Conservation (phyloP, 2,329 filamentous ascomycete species). For the Cladosporium sp. region DNA sequence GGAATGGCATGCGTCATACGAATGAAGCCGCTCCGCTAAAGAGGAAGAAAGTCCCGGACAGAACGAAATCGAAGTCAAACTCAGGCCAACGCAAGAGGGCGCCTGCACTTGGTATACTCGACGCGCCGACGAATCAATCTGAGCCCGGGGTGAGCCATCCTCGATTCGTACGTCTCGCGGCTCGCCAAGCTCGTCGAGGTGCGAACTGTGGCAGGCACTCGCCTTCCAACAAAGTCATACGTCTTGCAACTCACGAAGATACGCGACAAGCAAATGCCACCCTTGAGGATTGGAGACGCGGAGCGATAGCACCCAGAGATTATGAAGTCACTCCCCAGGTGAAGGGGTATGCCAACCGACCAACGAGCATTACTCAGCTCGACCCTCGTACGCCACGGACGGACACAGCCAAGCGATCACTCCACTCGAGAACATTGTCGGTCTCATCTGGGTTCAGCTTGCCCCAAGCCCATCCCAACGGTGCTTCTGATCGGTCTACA, state of each 20-base stretch:
- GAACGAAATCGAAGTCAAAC: neutral
- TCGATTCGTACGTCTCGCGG: slow-evolving; percentile 58
- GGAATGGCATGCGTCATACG: slow-evolving; percentile 11
- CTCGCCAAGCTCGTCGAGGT: slow-evolving; percentile 51
- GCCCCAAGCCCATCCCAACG: neutral
- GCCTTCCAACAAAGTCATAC: slow-evolving; percentile 53
- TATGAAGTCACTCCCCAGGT: neutral
- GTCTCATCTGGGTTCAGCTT: neutral
- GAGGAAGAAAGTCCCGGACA: neutral
- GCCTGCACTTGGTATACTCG: slow-evolving; percentile 52
- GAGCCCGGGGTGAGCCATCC: slow-evolving; percentile 38
- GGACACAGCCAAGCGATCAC: neutral
- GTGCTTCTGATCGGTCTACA: neutral
- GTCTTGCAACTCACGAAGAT: slow-evolving; percentile 53
- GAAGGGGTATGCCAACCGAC: neutral
- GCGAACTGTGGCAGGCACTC: slow-evolving; percentile 53
- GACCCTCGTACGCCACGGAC: neutral
- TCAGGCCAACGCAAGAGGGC: slow-evolving; percentile 8
- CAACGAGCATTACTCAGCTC: neutral
- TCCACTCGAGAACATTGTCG: neutral
- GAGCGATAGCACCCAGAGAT: slow-evolving; percentile 37
- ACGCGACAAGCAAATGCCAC: slow-evolving; percentile 55
- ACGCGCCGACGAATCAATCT: slow-evolving; percentile 41
- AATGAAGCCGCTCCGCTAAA: neutral
- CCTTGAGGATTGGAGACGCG: slow-evolving; percentile 54